These are phyloP conservation scores for Rhizopus microsporus DNA, from an alignment of 371 early-diverging fungal genomes.

Conservation along the genomic window DNA sequence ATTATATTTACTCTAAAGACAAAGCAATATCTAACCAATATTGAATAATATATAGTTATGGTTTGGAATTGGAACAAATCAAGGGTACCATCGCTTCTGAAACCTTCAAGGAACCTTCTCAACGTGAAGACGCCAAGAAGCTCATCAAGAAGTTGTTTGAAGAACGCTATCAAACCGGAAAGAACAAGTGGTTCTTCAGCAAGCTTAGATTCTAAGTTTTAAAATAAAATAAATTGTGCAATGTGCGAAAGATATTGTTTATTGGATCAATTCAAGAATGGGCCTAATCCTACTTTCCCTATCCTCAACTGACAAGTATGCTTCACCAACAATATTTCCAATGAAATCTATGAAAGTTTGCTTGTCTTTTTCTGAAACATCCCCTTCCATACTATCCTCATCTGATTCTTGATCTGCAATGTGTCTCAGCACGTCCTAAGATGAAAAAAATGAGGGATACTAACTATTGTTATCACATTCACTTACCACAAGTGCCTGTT, in stretches of 20 bases:
- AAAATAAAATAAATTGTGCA: not conserved
- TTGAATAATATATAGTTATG: constrained; percentile 51
- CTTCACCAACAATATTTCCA: constrained; percentile 21
- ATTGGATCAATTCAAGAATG: constrained; percentile 9
- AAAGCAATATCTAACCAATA: not conserved
- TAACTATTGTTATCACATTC: not conserved
- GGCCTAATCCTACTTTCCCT: constrained; percentile 13
- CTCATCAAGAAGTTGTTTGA: constrained; percentile 92
- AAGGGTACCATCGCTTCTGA: constrained; percentile 87
- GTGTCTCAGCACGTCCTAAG: constrained; percentile 20
- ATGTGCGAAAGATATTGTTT: not conserved
- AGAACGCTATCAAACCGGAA: constrained; percentile 93
- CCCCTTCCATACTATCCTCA: constrained; percentile 24
- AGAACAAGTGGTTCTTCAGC: constrained; percentile 99
- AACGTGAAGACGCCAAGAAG: constrained; percentile 89
- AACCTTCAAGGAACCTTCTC: constrained; percentile 91
- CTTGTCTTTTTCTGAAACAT: constrained; percentile 18
- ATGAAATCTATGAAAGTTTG: constrained; percentile 16
- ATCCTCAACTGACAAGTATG: constrained; percentile 20
- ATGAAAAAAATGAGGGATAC: not conserved
- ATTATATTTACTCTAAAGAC: not conserved
- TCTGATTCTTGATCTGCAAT: constrained; percentile 17
- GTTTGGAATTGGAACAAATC: constrained; percentile 82
- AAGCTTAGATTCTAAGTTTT: constrained; percentile 92
- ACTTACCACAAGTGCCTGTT: constrained; percentile 42